A percentile compares a stretch with the other conserved stretches of the same genome.
These are phyloP conservation scores for Albizia julibrissin DNA, from an alignment of 306 rosid genomes.

Conservation along the genomic window DNA sequence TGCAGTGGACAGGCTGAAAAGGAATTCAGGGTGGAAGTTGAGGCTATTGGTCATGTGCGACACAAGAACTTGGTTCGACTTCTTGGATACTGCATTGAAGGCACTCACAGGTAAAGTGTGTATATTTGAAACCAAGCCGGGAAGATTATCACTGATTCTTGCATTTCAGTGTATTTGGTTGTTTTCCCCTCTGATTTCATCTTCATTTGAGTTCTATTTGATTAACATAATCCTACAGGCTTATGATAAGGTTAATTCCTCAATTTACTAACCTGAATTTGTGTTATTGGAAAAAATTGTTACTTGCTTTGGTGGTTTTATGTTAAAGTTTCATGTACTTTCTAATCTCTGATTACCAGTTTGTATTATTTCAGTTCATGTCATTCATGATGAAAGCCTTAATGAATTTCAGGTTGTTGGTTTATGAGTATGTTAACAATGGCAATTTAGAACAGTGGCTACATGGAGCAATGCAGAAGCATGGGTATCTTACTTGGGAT, in stretches of 20 bases:
- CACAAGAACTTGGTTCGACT: conserved; percentile 93
- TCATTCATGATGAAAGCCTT: conserved; percentile 25
- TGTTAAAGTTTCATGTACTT: background rate
- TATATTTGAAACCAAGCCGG: conserved; percentile 20
- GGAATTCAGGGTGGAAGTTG: conserved; percentile 96
- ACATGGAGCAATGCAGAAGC: conserved; percentile 82
- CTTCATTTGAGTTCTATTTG: conserved; percentile 8
- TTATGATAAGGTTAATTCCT: background rate
- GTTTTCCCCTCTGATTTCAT: conserved; percentile 30
- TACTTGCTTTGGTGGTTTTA: background rate
- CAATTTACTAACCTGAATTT: background rate
- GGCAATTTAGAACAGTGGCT: conserved; percentile 94
- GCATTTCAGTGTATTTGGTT: conserved; percentile 14
- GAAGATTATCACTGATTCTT: conserved; percentile 7
- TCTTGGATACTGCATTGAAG: conserved; percentile 91
- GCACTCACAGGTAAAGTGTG: conserved; percentile 76
- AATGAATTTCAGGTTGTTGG: conserved; percentile 66
- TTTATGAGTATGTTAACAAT: conserved; percentile 86
- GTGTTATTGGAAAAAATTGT: background rate
- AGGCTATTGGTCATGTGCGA: conserved; percentile 93
- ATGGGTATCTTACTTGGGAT: conserved; percentile 91
- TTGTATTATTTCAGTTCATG: conserved; percentile 26
- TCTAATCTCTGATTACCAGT: conserved; percentile 5
- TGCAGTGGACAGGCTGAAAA: conserved; percentile 94
- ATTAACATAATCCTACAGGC: background rate